Conservation (phyloP, 768 basidiomycete species). For the Mycena latifolia region DNA sequence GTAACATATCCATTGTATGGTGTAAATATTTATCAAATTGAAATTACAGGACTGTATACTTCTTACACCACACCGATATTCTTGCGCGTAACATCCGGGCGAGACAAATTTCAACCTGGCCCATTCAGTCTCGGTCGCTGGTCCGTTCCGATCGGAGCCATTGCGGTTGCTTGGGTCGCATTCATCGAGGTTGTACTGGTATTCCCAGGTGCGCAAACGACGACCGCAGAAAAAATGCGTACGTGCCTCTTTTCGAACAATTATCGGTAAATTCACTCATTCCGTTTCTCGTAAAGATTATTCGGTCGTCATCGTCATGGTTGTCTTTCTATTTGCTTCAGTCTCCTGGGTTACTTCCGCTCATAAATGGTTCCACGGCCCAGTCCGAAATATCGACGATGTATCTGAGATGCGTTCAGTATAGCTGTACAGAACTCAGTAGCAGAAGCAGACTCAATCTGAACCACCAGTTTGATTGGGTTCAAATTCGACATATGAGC, state of each 20-base stretch:
- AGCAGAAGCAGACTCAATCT: too few species aligned
- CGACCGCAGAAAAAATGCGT: constrained; percentile 68
- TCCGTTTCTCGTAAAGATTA: too few species aligned
- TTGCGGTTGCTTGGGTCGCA: constrained; percentile 77
- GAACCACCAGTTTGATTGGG: too few species aligned
- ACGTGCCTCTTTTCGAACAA: constrained; percentile 41
- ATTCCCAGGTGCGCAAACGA: constrained; percentile 61
- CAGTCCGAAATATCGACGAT: constrained; percentile 63
- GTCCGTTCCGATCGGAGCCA: constrained; percentile 67
- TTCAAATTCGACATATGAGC: too few species aligned
- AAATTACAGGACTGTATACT: constrained; percentile 77
- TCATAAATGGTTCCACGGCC: constrained; percentile 78
- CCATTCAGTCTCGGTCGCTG: constrained; percentile 72
- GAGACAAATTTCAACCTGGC: constrained; percentile 68
- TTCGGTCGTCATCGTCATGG: constrained; percentile 73
- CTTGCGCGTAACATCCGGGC: constrained; percentile 77
- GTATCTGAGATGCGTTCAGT: constrained; percentile 20
- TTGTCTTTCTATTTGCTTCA: constrained; percentile 74
- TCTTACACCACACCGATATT: constrained; percentile 79
- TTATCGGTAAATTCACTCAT: too few species aligned
- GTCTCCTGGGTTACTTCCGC: constrained; percentile 77
- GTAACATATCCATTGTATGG: too few species aligned
- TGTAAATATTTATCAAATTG: too few species aligned
- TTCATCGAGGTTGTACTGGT: constrained; percentile 72
- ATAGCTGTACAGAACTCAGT: too few species aligned